Percentiles rank a stretch among this genome's conserved stretches.
phyloP scores from a whole-genome alignment of 345 rosid genomes.

The Corchorus capsularis region DNA sequence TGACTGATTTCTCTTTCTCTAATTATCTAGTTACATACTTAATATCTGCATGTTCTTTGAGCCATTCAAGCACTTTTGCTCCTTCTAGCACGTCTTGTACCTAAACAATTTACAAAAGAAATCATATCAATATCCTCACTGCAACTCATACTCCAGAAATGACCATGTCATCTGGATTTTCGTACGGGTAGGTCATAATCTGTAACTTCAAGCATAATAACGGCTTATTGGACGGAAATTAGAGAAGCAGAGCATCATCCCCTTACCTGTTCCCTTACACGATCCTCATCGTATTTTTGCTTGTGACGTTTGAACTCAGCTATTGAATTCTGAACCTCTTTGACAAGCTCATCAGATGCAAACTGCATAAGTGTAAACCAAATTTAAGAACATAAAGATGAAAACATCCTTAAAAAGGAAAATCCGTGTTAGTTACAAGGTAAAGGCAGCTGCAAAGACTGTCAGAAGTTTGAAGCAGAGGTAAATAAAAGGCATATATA shows the following conservation, averaged over 20 bases:
- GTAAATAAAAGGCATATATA: background rate
- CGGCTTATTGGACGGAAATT: background rate
- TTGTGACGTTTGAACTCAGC: conserved; percentile 75
- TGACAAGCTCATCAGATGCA: conserved; percentile 74
- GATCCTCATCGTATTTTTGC: conserved; percentile 85
- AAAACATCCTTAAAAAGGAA: background rate
- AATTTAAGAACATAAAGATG: background rate
- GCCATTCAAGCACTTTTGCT: conserved; percentile 96
- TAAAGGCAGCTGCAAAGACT: background rate
- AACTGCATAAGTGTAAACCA: conserved; percentile 41
- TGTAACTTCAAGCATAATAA: no score
- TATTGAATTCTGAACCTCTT: conserved; percentile 76
- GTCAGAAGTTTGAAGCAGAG: background rate
- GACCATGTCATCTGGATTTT: no score
- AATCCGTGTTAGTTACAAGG: background rate
- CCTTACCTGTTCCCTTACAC: conserved; percentile 74
- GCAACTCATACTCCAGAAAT: background rate
- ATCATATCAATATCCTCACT: background rate
- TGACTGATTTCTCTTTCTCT: conserved; percentile 13
- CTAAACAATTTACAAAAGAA: conserved; percentile 32
- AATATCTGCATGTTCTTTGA: conserved; percentile 74
- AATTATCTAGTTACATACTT: conserved; percentile 63
- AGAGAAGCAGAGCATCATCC: background rate
- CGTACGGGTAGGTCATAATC: background rate
- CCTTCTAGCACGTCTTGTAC: conserved; percentile 94